Conservation (phyloP, 2,329 filamentous ascomycete genomes). For the Didymella pomorum region DNA sequence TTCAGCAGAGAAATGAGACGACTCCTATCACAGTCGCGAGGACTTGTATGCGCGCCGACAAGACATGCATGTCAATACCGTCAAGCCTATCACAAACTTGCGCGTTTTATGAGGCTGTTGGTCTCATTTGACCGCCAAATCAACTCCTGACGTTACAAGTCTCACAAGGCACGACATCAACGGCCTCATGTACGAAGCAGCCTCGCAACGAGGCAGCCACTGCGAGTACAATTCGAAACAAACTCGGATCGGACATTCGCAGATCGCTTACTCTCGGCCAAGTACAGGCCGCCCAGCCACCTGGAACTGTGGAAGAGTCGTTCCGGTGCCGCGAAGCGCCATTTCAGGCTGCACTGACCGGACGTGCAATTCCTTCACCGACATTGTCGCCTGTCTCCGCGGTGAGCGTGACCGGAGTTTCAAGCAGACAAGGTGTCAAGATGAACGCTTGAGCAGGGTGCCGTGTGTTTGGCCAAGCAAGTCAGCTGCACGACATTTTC, state of each 20-base stretch:
- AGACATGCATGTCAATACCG: background rate
- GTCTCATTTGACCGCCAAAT: conserved; percentile 3
- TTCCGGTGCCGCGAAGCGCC: conserved; percentile 14
- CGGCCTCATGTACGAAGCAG: conserved; percentile 12
- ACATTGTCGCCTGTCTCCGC: conserved; percentile 14
- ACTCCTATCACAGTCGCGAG: too few species aligned
- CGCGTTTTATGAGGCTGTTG: conserved; percentile 7
- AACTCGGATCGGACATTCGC: conserved; percentile 5
- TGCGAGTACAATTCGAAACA: conserved; percentile 19
- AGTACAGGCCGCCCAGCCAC: conserved; percentile 19
- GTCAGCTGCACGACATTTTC: conserved; percentile 38
- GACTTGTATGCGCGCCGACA: too few species aligned
- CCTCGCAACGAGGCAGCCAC: conserved; percentile 14
- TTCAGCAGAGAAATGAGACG: too few species aligned
- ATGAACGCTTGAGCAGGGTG: conserved; percentile 19
- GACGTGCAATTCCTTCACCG: conserved; percentile 15
- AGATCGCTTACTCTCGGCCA: conserved; percentile 22
- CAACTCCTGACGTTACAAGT: conserved; percentile 2
- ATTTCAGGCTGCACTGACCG: conserved; percentile 16
- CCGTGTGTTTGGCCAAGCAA: conserved; percentile 16
- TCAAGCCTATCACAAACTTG: background rate
- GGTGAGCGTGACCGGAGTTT: conserved; percentile 25
- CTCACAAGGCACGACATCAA: conserved; percentile 3
- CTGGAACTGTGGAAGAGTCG: conserved; percentile 10
- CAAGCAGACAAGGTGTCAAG: conserved; percentile 21